phyloP scores from a whole-genome alignment of 2,329 filamentous ascomycete genomes.

The Colletotrichum acutatum region DNA sequence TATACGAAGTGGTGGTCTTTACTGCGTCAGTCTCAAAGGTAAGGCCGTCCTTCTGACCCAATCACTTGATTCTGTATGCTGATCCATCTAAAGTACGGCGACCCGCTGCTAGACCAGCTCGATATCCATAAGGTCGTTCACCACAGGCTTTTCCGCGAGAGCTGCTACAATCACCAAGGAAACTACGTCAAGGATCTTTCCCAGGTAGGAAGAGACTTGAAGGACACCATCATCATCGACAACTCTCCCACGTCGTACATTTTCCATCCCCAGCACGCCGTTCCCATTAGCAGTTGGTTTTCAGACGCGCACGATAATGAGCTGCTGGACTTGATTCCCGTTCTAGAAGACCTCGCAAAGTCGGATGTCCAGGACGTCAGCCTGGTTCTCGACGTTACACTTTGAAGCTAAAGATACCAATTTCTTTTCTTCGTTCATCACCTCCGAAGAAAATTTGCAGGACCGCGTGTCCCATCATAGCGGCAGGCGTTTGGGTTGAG shows the following conservation, averaged over 20 bases:
- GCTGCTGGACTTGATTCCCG: constrained; percentile 94
- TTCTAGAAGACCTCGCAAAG: constrained; percentile 95
- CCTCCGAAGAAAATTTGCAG: constrained; percentile 36
- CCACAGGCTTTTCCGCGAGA: constrained; percentile 95
- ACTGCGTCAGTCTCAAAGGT: constrained; percentile 99
- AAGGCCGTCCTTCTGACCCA: constrained; percentile 38
- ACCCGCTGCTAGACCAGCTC: constrained; percentile 93
- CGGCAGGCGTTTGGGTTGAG: constrained; percentile 65
- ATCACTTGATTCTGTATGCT: constrained; percentile 37
- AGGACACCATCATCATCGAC: constrained; percentile 99
- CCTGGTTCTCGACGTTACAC: constrained; percentile 92
- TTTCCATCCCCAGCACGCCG: constrained; percentile 98
- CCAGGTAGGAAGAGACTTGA: constrained; percentile 93
- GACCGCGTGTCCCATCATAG: constrained; percentile 55
- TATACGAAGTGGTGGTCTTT: constrained; percentile 99
- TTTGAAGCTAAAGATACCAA: constrained; percentile 59
- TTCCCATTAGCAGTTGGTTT: constrained; percentile 99
- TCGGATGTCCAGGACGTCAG: constrained; percentile 94
- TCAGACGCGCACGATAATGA: constrained; percentile 99
- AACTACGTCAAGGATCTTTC: constrained; percentile 99
- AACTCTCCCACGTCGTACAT: constrained; percentile 99
- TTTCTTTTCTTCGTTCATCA: constrained; percentile 45
- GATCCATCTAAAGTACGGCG: constrained; percentile 77
- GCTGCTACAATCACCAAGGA: constrained; percentile 98
- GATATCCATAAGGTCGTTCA: constrained; percentile 98